A percentile compares a stretch with the other conserved stretches of the same genome.
phyloP scores from a whole-genome alignment of 2,329 filamentous ascomycete species.

The Epichloe coenophiala region DNA sequence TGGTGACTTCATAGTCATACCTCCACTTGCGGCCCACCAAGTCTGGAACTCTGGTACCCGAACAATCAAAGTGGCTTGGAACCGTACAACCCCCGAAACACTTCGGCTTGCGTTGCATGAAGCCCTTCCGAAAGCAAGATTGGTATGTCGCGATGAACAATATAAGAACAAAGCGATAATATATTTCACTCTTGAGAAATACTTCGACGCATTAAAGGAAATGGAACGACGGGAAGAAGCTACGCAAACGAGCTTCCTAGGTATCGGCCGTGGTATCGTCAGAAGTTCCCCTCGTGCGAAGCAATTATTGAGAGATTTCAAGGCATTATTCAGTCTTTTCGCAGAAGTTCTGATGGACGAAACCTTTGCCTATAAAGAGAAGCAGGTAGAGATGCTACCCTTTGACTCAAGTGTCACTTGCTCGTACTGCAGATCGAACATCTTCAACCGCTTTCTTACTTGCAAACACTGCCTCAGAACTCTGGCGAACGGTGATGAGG shows the following conservation, averaged over 20 bases:
- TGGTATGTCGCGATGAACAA: constrained; percentile 93
- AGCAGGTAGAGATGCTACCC: constrained; percentile 57
- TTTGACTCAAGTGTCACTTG: constrained; percentile 91
- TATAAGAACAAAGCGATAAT: constrained; percentile 98
- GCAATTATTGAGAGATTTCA: constrained; percentile 73
- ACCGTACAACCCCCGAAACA: constrained; percentile 88
- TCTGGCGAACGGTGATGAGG: constrained; percentile 53
- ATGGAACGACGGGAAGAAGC: constrained; percentile 36
- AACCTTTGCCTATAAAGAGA: constrained; percentile 64
- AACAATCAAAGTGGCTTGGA: constrained; percentile 98
- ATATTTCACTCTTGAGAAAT: constrained; percentile 75
- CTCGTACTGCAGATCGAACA: constrained; percentile 89
- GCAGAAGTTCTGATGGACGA: constrained; percentile 72
- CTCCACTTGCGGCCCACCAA: constrained; percentile 86
- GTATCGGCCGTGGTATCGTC: constrained; percentile 33
- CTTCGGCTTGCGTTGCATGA: constrained; percentile 75
- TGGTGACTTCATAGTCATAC: constrained; percentile 88
- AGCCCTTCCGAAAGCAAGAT: constrained; percentile 72
- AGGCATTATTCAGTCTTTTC: constrained; percentile 63
- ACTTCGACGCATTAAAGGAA: constrained; percentile 46
- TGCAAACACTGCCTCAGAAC: constrained; percentile 70
- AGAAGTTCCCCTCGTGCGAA: constrained; percentile 35
- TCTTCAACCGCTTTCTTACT: constrained; percentile 92
- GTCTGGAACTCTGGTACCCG: constrained; percentile 96
- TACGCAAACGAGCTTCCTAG: constrained; percentile 31